These are phyloP conservation scores for Spathaspora sp. DNA, from an alignment of 805 yeast species.

Conservation along the genomic window DNA sequence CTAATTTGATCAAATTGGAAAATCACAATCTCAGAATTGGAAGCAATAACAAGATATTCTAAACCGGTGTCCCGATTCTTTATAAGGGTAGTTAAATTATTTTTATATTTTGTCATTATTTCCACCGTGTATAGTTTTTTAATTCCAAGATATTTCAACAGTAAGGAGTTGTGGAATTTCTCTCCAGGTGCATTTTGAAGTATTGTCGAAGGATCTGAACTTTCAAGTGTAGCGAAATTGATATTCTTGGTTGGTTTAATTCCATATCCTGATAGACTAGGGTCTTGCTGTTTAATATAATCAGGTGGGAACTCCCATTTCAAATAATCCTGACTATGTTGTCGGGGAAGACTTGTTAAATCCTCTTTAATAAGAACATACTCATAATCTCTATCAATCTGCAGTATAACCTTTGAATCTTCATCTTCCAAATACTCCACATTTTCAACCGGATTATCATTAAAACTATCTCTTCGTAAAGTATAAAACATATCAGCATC, in stretches of 20 bases:
- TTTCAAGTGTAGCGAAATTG: neutral
- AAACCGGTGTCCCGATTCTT: conserved; percentile 8
- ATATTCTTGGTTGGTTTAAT: neutral
- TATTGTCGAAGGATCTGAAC: conserved; percentile 10
- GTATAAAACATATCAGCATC: conserved; percentile 23
- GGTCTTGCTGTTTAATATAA: neutral
- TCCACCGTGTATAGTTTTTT: conserved; percentile 17
- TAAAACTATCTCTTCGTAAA: conserved; percentile 17
- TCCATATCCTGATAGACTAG: neutral
- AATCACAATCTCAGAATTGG: conserved; percentile 31
- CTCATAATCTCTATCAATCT: neutral
- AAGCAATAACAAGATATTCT: conserved; percentile 27
- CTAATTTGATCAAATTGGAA: conserved; percentile 26
- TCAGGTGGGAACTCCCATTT: conserved; percentile 23
- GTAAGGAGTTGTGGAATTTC: conserved; percentile 31
- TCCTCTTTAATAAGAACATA: neutral
- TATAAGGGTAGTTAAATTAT: conserved; percentile 31
- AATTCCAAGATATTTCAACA: conserved; percentile 20
- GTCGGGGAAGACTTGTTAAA: neutral
- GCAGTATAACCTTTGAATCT: neutral
- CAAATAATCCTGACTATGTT: conserved; percentile 13
- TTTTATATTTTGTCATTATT: conserved; percentile 35
- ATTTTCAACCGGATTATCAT: neutral
- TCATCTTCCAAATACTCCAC: neutral
- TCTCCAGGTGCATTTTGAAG: conserved; percentile 29